Percentiles rank a stretch among this genome's conserved stretches.
Conservation (phyloP, 805 yeast genomes). For the Candida awuae region DNA sequence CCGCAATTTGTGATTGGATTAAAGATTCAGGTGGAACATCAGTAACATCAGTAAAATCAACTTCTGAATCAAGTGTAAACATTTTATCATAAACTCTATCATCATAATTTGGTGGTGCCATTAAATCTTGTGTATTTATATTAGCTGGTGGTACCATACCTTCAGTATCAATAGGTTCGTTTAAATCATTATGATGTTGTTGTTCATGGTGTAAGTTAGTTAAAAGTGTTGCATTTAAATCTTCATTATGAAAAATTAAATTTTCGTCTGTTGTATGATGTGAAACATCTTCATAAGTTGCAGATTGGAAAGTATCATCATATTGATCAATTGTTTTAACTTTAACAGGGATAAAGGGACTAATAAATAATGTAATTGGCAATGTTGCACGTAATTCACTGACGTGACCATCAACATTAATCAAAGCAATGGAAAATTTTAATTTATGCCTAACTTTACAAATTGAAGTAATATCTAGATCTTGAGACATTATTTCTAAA, state of each 20-base stretch:
- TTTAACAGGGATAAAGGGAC: slow-evolving; percentile 72
- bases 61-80: slow-evolving; percentile 28
- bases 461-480: slow-evolving; percentile 61
- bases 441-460: slow-evolving; percentile 85
- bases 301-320: slow-evolving; percentile 16
- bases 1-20: neutral
- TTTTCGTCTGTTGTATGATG: slow-evolving; percentile 23
- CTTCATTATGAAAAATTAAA: slow-evolving; percentile 22
- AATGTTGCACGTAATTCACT: slow-evolving; percentile 87
- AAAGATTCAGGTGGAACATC: neutral
- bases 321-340: slow-evolving; percentile 32
- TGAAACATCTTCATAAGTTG: slow-evolving; percentile 23
- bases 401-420: slow-evolving; percentile 86
- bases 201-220: neutral
- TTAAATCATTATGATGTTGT: slow-evolving; percentile 2
- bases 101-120: slow-evolving; percentile 84
- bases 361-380: slow-evolving; percentile 48
- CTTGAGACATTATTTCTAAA: slow-evolving; percentile 75
- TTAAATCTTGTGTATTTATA: slow-evolving; percentile 34
- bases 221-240: slow-evolving; percentile 4
- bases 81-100: slow-evolving; percentile 73
- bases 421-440: slow-evolving; percentile 67
- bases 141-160: slow-evolving; percentile 11
- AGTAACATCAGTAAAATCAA: neutral
- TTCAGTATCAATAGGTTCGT: slow-evolving; percentile 3